Base-by-base conservation (phyloP, 768 basidiomycete species). In the Pholiota conissans region DNA sequence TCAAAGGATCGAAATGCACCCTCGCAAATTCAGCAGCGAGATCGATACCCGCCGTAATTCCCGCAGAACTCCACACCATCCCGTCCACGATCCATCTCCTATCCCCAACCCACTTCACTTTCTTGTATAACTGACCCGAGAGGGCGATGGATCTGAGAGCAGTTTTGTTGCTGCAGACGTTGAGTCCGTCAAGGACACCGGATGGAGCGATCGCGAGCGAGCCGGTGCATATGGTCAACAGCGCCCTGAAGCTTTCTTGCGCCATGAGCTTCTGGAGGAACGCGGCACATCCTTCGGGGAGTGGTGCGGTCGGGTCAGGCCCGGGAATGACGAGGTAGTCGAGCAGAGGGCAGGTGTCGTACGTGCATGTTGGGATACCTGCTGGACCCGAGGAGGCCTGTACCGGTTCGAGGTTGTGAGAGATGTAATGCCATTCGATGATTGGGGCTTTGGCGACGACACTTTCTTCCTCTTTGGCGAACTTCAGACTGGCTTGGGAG, bases 31-130 rank as follows among this genome's bases (percentile, higher is more conserved):
- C 71, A 18, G 66, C 69, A 26, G 63, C 66, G 16, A 72, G 62
- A 40, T 72, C 71, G 27, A 72, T 49, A 2, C 69, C 69, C 5
- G 67, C 57, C 0, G 68, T 72, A 10, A 68, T 50, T 9, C 69
- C 70, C 11, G 60, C 69, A 1, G 65, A 58, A 22, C 67, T 70
- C 69, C 69, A 70, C 2, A 70, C 56, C 57, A 68, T 69, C 16
- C 68, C 67, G 42, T 72, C 71, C 3, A 66, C 55, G 20, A 63
- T 61, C 65, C 68, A 72, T 40, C 68, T 42, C 28, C 61, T 57
- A 55, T 72, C 68, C 18, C 65, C 64, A 11, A 72, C 63, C 71
- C 69, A 70, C 6, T 64, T 69, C 10, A 72, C 69, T 9, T 67
- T 66, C 49, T 59, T 65, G 37, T 61, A 59, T 24, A 67, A 55